phyloP scores from a whole-genome alignment of 1,284 basidiomycete genomes.

The Boletus albobrunnescens region DNA sequence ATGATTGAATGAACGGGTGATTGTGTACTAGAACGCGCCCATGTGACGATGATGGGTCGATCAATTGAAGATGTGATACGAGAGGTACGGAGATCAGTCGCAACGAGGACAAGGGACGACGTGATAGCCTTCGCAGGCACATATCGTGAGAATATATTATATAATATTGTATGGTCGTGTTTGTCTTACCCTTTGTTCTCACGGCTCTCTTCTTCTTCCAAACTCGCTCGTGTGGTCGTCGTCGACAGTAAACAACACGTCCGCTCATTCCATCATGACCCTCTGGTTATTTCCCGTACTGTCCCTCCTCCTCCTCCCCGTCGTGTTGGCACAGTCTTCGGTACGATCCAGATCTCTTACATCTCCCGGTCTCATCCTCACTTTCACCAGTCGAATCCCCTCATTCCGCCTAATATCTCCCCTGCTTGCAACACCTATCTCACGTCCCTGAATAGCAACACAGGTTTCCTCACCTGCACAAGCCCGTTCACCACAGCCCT shows the following conservation, averaged over 20 bases:
- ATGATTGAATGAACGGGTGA: neutral
- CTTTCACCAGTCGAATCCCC: constrained; percentile 36
- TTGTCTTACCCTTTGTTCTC: neutral
- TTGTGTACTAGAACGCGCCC: neutral
- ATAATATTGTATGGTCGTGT: constrained; percentile 6
- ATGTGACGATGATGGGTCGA: constrained; percentile 18
- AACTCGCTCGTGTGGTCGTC: neutral
- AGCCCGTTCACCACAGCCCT: constrained; percentile 62
- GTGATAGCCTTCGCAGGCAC: too few species aligned
- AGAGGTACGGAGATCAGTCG: constrained; percentile 12
- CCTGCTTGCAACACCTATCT: constrained; percentile 59
- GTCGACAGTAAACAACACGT: constrained; percentile 13
- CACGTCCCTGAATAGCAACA: constrained; percentile 57
- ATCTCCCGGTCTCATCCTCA: neutral
- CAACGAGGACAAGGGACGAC: constrained; percentile 9
- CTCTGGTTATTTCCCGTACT: constrained; percentile 27
- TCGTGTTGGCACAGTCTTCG: constrained; percentile 20
- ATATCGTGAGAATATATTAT: neutral
- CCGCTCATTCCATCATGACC: constrained; percentile 28
- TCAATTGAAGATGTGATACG: constrained; percentile 17
- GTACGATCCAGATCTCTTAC: neutral
- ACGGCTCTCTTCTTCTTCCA: too few species aligned
- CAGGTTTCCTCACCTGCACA: constrained; percentile 58
- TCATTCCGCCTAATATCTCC: constrained; percentile 65
- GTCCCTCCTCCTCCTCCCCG: constrained; percentile 15